Percentiles rank a stretch among this genome's conserved stretches.
Evolutionary conservation across 1,284 basidiomycete species (phyloP).

Genomic region (Pseudozyma hubeiensis): DNA sequence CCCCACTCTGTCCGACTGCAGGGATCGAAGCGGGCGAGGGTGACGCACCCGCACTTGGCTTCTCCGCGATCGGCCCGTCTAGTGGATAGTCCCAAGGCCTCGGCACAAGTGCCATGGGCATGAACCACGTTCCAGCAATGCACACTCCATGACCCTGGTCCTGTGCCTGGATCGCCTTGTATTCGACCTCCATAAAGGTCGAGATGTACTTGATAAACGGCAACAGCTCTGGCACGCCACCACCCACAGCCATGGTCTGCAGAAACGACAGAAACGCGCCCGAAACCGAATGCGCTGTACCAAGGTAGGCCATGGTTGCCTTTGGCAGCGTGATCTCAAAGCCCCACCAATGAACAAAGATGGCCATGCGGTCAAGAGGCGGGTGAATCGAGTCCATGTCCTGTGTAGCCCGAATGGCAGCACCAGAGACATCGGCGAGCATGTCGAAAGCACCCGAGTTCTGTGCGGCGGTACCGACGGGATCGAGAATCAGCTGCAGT

Average conservation of each 20-base stretch:
- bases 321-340: conserved; percentile 62
- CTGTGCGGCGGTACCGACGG: conserved; percentile 33
- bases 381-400: conserved; percentile 53
- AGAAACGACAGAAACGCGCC: conserved; percentile 59
- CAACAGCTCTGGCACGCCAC: conserved; percentile 60
- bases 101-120: conserved; percentile 54
- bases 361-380: conserved; percentile 61
- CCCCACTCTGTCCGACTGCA: background rate
- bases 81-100: conserved; percentile 52
- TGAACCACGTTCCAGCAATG: conserved; percentile 60
- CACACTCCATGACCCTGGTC: conserved; percentile 58
- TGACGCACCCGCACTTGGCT: conserved; percentile 3
- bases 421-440: conserved; percentile 52
- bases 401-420: conserved; percentile 39
- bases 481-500: conserved; percentile 49
- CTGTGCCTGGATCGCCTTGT: conserved; percentile 57
- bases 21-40: background rate
- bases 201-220: conserved; percentile 64
- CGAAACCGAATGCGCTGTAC: conserved; percentile 58
- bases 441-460: conserved; percentile 55
- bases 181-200: conserved; percentile 62
- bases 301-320: conserved; percentile 57
- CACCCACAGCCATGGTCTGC: conserved; percentile 58
- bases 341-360: conserved; percentile 66
- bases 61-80: conserved; percentile 11